A percentile compares a stretch with the other conserved stretches of the same genome.
These are phyloP conservation scores for Alternaria angustiovoidea DNA, from an alignment of 2,329 filamentous ascomycete genomes.

Conservation along the genomic window DNA sequence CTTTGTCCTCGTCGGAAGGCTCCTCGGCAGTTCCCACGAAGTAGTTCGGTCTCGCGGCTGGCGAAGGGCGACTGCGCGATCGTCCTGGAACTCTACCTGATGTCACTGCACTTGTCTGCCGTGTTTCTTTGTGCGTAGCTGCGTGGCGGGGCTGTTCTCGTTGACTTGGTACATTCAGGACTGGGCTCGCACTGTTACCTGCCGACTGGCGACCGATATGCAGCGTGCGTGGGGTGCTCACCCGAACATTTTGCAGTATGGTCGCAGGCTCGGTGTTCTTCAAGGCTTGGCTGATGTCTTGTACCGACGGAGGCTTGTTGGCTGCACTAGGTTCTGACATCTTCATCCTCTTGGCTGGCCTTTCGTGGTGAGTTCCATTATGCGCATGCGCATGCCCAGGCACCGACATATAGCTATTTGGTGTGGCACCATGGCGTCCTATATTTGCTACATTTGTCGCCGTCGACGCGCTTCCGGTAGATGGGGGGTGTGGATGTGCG, in stretches of 20 bases:
- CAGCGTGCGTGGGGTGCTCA: conserved; percentile 14
- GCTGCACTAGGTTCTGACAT: conserved; percentile 14
- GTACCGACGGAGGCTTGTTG: conserved; percentile 27
- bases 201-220: conserved; percentile 15
- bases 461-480: not conserved
- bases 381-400: not conserved
- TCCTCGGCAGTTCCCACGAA: conserved; percentile 1
- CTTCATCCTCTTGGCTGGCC: conserved; percentile 36
- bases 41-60: conserved; percentile 3
- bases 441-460: not conserved
- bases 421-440: not conserved
- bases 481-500: not conserved
- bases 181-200: not conserved
- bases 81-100: not conserved
- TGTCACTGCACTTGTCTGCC: not conserved
- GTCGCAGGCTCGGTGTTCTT: conserved; percentile 19
- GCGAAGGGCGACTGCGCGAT: not conserved
- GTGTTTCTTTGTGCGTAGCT: not conserved
- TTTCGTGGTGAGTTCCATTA: not conserved
- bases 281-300: conserved; percentile 30
- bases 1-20: conserved; percentile 10
- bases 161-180: not conserved
- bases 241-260: conserved; percentile 1
- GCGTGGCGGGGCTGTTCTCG: not conserved
- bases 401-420: conserved; percentile 8